Conservation (phyloP, 306 rosid species). For the Hippophae tibetana region DNA sequence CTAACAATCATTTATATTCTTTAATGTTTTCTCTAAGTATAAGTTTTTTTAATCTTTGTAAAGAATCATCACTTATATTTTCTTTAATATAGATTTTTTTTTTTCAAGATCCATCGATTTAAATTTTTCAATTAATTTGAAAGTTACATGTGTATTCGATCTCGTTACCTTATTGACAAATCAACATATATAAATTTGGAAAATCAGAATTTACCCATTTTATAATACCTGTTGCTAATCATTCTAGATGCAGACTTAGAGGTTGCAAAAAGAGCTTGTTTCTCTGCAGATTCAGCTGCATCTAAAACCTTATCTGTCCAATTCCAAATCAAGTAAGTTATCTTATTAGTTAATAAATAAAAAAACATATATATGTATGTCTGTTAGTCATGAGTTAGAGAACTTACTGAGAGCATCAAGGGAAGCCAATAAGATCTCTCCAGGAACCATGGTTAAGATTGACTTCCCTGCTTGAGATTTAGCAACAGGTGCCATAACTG, state of each 20-base stretch:
- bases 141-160: neutral
- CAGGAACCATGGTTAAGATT: conserved; percentile 77
- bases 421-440: conserved; percentile 81
- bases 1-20: no score
- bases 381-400: neutral
- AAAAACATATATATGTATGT: neutral
- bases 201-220: neutral
- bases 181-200: neutral
- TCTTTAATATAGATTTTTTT: no score
- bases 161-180: neutral
- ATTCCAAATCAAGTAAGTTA: conserved; percentile 3
- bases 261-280: conserved; percentile 71
- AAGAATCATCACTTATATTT: no score
- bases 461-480: conserved; percentile 72
- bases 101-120: no score
- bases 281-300: conserved; percentile 92
- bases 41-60: no score
- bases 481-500: conserved; percentile 61
- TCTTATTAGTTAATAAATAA: neutral
- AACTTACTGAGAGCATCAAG: conserved; percentile 89
- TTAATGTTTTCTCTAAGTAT: no score
- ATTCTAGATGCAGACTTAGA: conserved; percentile 53
- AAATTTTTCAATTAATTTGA: no score
- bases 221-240: conserved; percentile 54
- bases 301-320: conserved; percentile 69